phyloP scores from a whole-genome alignment of 352 stramenopile genomes.

The Pythium sp. region DNA sequence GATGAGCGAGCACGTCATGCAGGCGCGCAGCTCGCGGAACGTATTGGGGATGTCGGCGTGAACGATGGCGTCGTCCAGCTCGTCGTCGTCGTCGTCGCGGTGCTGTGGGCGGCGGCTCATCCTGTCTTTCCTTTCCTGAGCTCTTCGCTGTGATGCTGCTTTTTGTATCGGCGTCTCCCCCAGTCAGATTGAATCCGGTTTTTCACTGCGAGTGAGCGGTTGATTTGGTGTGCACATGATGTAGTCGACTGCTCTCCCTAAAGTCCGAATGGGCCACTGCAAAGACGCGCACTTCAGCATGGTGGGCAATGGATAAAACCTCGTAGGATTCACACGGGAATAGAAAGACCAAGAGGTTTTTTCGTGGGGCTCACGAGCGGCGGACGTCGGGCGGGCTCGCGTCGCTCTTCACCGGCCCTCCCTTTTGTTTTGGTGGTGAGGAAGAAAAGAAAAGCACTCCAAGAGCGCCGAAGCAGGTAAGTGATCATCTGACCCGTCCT shows the following conservation, averaged over 20 bases:
- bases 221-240: neutral
- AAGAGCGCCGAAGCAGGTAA: conserved; percentile 5
- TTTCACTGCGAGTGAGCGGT: neutral
- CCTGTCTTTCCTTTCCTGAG: neutral
- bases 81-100: conserved; percentile 79
- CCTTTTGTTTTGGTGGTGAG: conserved; percentile 36
- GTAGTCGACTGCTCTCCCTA: neutral
- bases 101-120: conserved; percentile 44
- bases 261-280: conserved; percentile 6
- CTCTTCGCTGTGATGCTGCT: neutral
- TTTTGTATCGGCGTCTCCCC: neutral
- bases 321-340: neutral
- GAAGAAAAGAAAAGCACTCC: conserved; percentile 24
- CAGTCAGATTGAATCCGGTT: neutral
- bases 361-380: neutral
- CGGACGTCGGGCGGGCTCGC: neutral
- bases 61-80: conserved; percentile 71
- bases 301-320: neutral
- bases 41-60: conserved; percentile 88
- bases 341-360: neutral
- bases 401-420: neutral
- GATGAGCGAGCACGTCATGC: conserved; percentile 87
- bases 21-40: conserved; percentile 84
- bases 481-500: neutral
- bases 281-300: neutral